Base-by-base conservation (phyloP, 2,329 filamentous ascomycete genomes). In the Phyllosticta citrichinensis region DNA sequence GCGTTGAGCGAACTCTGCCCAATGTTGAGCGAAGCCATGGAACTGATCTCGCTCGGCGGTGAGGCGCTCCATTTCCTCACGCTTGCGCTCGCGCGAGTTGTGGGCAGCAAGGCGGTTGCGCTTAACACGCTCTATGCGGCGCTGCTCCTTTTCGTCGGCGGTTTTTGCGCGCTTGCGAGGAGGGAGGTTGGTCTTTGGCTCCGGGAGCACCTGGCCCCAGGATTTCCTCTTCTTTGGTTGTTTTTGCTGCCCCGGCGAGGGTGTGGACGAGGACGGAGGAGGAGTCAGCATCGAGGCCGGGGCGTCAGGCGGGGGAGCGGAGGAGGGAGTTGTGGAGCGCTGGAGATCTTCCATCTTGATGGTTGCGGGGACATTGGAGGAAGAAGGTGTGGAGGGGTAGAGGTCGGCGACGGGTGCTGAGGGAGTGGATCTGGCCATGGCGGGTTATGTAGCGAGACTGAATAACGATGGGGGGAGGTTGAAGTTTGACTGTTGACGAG, bases 131-230 rank as follows among this genome's bases (percentile, higher is more conserved):
- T 99, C 94, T 60, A 97, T 95, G 64, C 94, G 89, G 53, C 94
- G 88, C 76, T 99, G 94, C 77, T 97, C 94, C 79, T 99, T 99
- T 77, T 99, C 94, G 70, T 97, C 94, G 69, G 96, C 93, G 2
- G 94, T 99, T 83, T 97, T 99, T 68, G 94, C 94, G 64, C 94
- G 91, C 84, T 99, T 99, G 66, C 92, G 87, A 50, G 93, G 93
- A 63, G 93, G 93, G 8, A 97, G 85, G 71, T 93, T 95, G 33
- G 94, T 97, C 83, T 97, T 97, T 52, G 94, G 94, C 71, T 95
- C 90, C 19, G 94, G 94, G 51, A 97, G 85, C 73, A 96, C 90
- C 76, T 99, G 94, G 56, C 94, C 94, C 94, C 94, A 99, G 56
- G 94, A 97, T 79, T 97, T 99, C 70, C 94, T 83, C 84, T 97